Conservation (phyloP, 1,139 yeast species). For the Blastobotrys buckinghamii region DNA sequence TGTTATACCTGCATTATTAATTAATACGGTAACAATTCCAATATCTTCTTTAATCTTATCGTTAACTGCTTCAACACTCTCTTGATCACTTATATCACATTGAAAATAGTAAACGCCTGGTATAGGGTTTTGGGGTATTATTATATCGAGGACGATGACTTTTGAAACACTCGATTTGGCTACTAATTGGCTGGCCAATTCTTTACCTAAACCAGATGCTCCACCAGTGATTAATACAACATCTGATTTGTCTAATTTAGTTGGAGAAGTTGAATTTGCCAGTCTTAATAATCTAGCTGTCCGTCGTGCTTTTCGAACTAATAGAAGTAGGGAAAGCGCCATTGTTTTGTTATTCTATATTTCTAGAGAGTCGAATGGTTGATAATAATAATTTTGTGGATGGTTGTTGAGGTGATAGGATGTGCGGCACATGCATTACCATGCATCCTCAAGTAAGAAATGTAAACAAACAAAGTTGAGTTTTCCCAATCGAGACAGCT, state of each 20-base stretch:
- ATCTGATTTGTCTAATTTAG: conserved; percentile 5
- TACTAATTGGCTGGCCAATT: conserved; percentile 44
- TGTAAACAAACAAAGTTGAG: background rate
- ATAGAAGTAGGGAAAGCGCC: conserved; percentile 18
- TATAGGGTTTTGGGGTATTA: conserved; percentile 16
- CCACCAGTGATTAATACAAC: conserved; percentile 82
- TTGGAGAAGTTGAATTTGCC: conserved; percentile 49
- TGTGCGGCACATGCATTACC: background rate
- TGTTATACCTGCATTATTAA: conserved; percentile 77
- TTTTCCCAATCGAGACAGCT: background rate
- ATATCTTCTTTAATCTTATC: conserved; percentile 37
- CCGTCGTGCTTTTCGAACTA: conserved; percentile 48
- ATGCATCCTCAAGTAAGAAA: background rate
- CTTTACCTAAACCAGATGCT: conserved; percentile 64
- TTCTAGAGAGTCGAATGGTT: background rate
- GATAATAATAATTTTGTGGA: background rate
- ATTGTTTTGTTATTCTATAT: conserved; percentile 18
- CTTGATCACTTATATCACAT: conserved; percentile 60
- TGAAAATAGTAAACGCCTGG: conserved; percentile 46
- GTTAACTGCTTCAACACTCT: conserved; percentile 13
- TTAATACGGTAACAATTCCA: conserved; percentile 59
- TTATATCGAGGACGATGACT: conserved; percentile 59
- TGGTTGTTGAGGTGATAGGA: background rate
- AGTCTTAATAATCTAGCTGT: conserved; percentile 63
- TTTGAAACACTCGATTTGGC: conserved; percentile 25